Percentiles rank a stretch among this genome's conserved stretches.
Conservation (phyloP, 148 eudicot species). For the Chenopodium suecicum region DNA sequence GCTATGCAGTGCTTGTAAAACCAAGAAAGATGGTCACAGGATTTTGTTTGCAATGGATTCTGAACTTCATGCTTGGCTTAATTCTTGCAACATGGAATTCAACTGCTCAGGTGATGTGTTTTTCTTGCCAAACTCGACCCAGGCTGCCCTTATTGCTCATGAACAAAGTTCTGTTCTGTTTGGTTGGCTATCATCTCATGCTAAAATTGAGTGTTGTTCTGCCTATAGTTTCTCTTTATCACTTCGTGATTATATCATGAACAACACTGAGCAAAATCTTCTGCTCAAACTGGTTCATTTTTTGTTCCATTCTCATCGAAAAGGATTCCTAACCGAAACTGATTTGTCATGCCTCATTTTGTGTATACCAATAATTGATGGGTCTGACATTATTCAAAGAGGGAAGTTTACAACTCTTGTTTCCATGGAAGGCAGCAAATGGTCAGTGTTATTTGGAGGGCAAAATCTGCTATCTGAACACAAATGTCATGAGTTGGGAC, state of each 20-base stretch:
- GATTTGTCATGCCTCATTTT: conserved; percentile 8
- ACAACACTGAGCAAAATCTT: conserved; percentile 18
- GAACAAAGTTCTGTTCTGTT: conserved; percentile 5
- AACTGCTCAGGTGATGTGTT: conserved; percentile 22
- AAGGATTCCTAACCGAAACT: conserved; percentile 12
- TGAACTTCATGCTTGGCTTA: conserved; percentile 35
- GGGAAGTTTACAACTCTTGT: conserved; percentile 14
- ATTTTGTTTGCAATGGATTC: conserved; percentile 4
- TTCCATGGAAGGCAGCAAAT: conserved; percentile 30
- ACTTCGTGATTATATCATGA: background rate
- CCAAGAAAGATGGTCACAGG: background rate
- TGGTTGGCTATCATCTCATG: conserved; percentile 26
- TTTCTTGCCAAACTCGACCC: conserved; percentile 31
- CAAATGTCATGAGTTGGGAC: conserved; percentile 31
- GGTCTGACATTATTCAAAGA: conserved; percentile 3
- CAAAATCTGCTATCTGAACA: background rate
- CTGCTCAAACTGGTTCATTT: conserved; percentile 32
- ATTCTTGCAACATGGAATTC: conserved; percentile 31
- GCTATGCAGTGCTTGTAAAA: conserved; percentile 11
- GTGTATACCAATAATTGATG: conserved; percentile 30
- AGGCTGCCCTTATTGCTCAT: conserved; percentile 9
- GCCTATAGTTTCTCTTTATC: conserved; percentile 20
- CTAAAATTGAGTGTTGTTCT: conserved; percentile 6
- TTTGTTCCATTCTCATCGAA: conserved; percentile 28
- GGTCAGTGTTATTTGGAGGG: conserved; percentile 36